Conservation (phyloP, 2,329 filamentous ascomycete species). For the Diaporthe sp. region DNA sequence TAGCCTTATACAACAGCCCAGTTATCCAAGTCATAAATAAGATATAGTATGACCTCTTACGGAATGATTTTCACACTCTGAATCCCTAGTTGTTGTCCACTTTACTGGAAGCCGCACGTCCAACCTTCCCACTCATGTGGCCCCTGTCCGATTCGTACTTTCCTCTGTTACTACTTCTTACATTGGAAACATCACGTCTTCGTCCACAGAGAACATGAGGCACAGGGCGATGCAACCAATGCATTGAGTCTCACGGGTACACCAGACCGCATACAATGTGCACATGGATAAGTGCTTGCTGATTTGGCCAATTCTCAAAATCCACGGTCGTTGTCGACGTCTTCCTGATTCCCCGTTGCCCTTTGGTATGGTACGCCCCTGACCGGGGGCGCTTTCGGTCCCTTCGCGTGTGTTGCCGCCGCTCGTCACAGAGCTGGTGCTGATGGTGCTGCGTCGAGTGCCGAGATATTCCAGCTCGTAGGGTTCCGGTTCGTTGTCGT, state of each 20-base stretch:
- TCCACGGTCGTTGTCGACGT: not conserved
- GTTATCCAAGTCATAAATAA: no score
- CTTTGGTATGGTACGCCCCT: not conserved
- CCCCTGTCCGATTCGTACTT: not conserved
- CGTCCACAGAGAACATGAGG: not conserved
- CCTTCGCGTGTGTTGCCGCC: not conserved
- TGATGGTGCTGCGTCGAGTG: not conserved
- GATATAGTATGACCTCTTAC: not conserved
- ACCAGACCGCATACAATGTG: not conserved
- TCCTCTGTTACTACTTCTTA: not conserved
- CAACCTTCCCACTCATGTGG: not conserved
- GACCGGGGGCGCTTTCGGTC: not conserved
- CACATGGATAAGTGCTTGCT: not conserved
- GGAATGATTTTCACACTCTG: not conserved
- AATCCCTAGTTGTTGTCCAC: not conserved
- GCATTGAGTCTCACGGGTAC: not conserved
- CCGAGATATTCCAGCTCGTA: not conserved
- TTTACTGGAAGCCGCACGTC: not conserved
- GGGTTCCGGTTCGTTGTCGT: not conserved
- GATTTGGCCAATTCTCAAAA: not conserved
- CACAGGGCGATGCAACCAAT: not conserved
- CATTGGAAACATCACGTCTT: not conserved
- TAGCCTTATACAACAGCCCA: no score
- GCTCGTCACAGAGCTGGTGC: not conserved
- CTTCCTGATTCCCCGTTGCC: not conserved